These are phyloP conservation scores for Diaporthe helianthi DNA, from an alignment of 2,329 filamentous ascomycete genomes.

Conservation along the genomic window DNA sequence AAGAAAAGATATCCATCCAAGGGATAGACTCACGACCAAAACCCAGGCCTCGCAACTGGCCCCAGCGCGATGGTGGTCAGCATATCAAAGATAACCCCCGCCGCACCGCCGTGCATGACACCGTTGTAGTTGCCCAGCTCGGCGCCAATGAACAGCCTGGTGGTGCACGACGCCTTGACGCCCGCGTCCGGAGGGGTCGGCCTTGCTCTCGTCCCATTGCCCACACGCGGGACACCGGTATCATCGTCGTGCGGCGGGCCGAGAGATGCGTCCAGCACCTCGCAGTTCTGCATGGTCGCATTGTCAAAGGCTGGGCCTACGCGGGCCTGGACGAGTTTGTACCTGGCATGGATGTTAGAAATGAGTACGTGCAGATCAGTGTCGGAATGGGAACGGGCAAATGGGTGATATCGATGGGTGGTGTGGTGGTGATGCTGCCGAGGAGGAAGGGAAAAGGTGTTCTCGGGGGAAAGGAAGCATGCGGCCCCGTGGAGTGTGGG, in stretches of 20 bases:
- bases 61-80: constrained; percentile 57
- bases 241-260: constrained; percentile 32
- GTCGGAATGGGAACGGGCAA: too few relatives aligned
- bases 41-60: constrained; percentile 54
- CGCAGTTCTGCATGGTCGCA: constrained; percentile 36
- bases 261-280: constrained; percentile 41
- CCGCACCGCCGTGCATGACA: constrained; percentile 61
- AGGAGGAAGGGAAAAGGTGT: too few relatives aligned
- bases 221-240: background rate
- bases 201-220: too few relatives aligned
- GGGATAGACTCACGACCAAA: constrained; percentile 50
- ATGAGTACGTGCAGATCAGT: too few relatives aligned
- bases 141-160: constrained; percentile 51
- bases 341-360: constrained; percentile 27
- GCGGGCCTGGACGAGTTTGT: constrained; percentile 34
- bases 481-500: too few relatives aligned
- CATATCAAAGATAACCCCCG: constrained; percentile 62
- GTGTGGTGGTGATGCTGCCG: background rate
- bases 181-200: constrained; percentile 27
- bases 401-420: too few relatives aligned
- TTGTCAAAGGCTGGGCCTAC: constrained; percentile 37
- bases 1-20: background rate
- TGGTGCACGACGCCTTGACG: constrained; percentile 46
- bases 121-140: constrained; percentile 54
- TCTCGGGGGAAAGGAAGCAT: too few relatives aligned